Evolutionary conservation across 139 green algal genomes (phyloP), one percentile per base, ranked within the genome.

Genomic region (Chlorella sp.): DNA sequence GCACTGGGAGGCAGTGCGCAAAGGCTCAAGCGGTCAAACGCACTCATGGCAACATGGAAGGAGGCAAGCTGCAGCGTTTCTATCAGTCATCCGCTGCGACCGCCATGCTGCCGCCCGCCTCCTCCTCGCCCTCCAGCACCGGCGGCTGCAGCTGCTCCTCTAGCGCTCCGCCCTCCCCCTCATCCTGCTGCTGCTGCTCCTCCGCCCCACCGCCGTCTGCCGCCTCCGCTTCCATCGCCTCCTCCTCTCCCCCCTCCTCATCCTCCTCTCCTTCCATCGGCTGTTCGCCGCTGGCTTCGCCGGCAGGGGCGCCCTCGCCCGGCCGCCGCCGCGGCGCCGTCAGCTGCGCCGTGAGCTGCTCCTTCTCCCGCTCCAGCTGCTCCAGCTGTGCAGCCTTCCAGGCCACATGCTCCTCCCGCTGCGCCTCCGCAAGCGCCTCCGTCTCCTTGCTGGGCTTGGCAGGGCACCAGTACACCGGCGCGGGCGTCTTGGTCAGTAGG

Each of bases 401-500:
- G 9, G 48, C 73, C 4, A 72, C 70, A 26, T 91, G 80, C 32
- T 80, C 67, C 32, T 60, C 36, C 62, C 80, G 81, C 74, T 90
- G 73, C 69, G 83, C 72, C 43, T 88, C 48, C 65, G 89, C 72
- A 6, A 51, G 44, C 44, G 85, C 44, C 6, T 86, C 90, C 30
- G 64, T 76, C 9, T 75, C 60, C 0, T 30, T 51, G 22, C 41
- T 85, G 24, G 84, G 82, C 78, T 85, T 82, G 43, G 60, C 79
- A 19, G 90, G 90, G 69, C 84, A 41, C 90, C 90, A 93, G 32
- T 84, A 85, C 73, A 93, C 48, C 20, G 54, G 48, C 13, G 90
- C 88, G 38, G 51, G n/a, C 14, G 88, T 82, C 2, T 24, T 64
- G 16, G 90, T 93, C 30, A 62, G 56, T 13, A 93, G 80, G 68